Percentiles rank a stretch among this genome's conserved stretches.
phyloP scores from a whole-genome alignment of 768 basidiomycete species.

The Termitomyces bulborhizus region DNA sequence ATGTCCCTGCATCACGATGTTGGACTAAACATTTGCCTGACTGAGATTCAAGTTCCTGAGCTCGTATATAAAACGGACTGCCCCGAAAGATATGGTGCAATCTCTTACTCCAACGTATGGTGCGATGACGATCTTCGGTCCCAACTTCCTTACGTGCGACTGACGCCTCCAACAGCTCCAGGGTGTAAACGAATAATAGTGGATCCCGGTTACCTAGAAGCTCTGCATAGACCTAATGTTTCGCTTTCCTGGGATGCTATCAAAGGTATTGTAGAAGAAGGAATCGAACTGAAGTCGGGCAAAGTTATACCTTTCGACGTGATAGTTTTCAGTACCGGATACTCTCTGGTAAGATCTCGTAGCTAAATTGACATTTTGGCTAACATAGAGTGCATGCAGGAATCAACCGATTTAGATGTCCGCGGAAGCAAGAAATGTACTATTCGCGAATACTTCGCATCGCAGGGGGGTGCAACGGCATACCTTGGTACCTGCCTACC shows the following conservation, averaged over 20 bases:
- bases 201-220: constrained; percentile 53
- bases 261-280: constrained; percentile 41
- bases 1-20: neutral
- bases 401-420: constrained; percentile 28
- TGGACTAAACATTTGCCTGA: neutral
- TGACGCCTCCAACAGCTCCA: constrained; percentile 24
- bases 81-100: constrained; percentile 41
- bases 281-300: constrained; percentile 43
- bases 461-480: constrained; percentile 43
- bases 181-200: constrained; percentile 63
- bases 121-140: constrained; percentile 18
- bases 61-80: constrained; percentile 39
- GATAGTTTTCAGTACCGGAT: constrained; percentile 55
- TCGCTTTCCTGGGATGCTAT: constrained; percentile 42
- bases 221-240: constrained; percentile 48
- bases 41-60: constrained; percentile 26
- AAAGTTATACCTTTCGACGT: constrained; percentile 46
- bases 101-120: constrained; percentile 48
- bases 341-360: constrained; percentile 25
- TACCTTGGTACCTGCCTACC: constrained; percentile 50
- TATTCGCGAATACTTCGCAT: constrained; percentile 38
- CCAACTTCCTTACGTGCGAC: neutral
- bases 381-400: constrained; percentile 20
- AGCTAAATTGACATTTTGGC: neutral
- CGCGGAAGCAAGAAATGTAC: constrained; percentile 36